These are phyloP conservation scores for Podospora pseudopauciseta DNA, from an alignment of 495 filamentous ascomycete species.

Conservation along the genomic window DNA sequence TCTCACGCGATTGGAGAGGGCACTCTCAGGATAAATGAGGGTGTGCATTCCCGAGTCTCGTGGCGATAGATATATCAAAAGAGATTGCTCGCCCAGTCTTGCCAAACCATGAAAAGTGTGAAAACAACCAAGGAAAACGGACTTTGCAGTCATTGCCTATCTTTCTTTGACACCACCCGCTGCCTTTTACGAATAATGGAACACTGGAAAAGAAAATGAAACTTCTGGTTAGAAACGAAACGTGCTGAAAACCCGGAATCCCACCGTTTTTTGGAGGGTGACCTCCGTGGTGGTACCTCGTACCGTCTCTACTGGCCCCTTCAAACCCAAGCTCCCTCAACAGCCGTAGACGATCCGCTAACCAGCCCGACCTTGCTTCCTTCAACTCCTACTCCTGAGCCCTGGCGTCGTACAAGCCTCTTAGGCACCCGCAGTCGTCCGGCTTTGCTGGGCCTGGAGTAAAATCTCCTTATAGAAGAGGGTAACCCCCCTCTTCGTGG, in stretches of 20 bases:
- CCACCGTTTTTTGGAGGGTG: not conserved
- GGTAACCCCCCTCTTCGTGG: slow-evolving; percentile 32
- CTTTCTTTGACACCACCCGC: not conserved
- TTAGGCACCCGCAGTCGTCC: not conserved
- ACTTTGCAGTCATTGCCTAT: slow-evolving; percentile 7
- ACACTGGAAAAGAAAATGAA: not conserved
- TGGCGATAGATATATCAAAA: too few species aligned
- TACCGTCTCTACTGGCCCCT: not conserved
- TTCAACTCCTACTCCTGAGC: too few species aligned
- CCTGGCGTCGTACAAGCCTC: too few species aligned
- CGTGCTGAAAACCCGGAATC: not conserved
- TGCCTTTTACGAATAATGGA: not conserved
- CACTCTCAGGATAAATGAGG: too few species aligned
- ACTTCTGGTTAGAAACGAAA: not conserved
- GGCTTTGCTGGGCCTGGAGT: not conserved
- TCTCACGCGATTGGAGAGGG: too few species aligned
- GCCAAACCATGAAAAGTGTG: too few species aligned
- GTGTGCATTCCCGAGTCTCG: too few species aligned
- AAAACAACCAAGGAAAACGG: not conserved
- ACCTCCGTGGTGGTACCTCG: not conserved
- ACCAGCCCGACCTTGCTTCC: too few species aligned
- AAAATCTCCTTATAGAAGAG: slow-evolving; percentile 43
- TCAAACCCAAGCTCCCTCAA: not conserved
- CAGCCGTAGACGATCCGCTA: too few species aligned
- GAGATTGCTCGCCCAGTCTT: too few species aligned